phyloP scores from a whole-genome alignment of 116 monocot genomes.

The Dioscorea cayenensis region DNA sequence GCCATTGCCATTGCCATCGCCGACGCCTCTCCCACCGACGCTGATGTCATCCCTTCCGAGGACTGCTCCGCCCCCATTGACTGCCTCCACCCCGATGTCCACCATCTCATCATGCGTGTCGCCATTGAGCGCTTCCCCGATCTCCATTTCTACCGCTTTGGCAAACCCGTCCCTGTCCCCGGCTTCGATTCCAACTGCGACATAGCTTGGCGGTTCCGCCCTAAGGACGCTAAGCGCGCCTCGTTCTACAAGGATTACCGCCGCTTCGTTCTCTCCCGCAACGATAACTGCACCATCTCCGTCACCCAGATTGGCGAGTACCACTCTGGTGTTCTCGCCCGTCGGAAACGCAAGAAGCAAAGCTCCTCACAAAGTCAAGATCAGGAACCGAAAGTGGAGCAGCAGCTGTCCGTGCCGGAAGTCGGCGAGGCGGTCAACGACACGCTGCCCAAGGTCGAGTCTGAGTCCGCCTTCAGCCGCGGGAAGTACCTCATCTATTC shows the following conservation, averaged over 20 bases:
- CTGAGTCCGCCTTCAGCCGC: constrained; percentile 50
- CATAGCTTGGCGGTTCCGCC: constrained; percentile 92
- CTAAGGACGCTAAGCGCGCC: constrained; percentile 62
- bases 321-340: constrained; percentile 73
- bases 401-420: constrained; percentile 25
- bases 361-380: too few species aligned
- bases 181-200: constrained; percentile 47
- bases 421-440: constrained; percentile 80
- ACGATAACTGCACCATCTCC: constrained; percentile 36
- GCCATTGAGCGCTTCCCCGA: constrained; percentile 79
- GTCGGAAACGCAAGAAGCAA: constrained; percentile 46
- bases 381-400: background rate
- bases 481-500: constrained; percentile 69
- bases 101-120: constrained; percentile 73
- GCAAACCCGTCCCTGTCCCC: constrained; percentile 54
- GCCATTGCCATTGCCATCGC: constrained; percentile 8
- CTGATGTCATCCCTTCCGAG: background rate
- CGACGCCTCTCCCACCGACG: constrained; percentile 1
- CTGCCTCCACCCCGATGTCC: constrained; percentile 55
- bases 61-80: constrained; percentile 27
- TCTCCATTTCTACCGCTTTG: constrained; percentile 84
- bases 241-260: constrained; percentile 89
- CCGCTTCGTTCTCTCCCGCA: constrained; percentile 51
- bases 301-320: constrained; percentile 67
- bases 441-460: constrained; percentile 71